Evolutionary conservation across 2,329 filamentous ascomycete genomes (phyloP), one percentile per base, ranked within the genome.

Genomic region (Cercospora sesami): DNA sequence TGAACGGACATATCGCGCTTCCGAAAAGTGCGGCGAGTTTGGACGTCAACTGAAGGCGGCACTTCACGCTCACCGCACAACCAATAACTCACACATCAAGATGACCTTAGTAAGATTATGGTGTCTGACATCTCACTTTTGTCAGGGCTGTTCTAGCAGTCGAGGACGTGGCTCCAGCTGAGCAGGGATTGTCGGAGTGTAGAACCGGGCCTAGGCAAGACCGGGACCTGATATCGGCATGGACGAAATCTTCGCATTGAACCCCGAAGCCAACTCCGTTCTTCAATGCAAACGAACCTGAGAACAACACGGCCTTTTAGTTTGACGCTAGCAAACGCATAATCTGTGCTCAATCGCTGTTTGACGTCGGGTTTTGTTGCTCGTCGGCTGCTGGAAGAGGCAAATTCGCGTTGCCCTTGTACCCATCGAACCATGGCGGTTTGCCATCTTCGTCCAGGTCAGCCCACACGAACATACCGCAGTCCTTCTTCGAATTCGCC

Each of bases 371-470:
- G 48, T 6, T 8, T n/a, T 55, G 48, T 28, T 30, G 48, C 23
- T 55, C 48, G 3, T 36, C 55, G 8, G 4, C 28, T 4, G 7
- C n/a, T 12, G 5, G 1, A 2, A 36, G 31, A 7, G 75, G 74
- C n/a, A 73, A 31, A 59, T 78, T 78, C 8, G 68, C 74, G 65
- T 78, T 77, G 5, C 76, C 75, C 58, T 73, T 74, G 59, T 76
- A 78, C 5, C 72, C 75, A 21, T 73, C 69, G 7, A 72, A 73
- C 88, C 90, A 92, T 1, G 88, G 82, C 0, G 94, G 93, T 73
- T 91, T 88, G 1, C 94, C 94, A 78, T 97, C 90, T 39, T 96
- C 89, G 73, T 94, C 90, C 79, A 97, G 96, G 64, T 90, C 86
- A 0, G 91, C 93, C 93, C 93, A 97, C 69, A 91, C 85, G 73